phyloP scores from a whole-genome alignment of 805 yeast species.

The Saccharomycopsis synnaedendra region DNA sequence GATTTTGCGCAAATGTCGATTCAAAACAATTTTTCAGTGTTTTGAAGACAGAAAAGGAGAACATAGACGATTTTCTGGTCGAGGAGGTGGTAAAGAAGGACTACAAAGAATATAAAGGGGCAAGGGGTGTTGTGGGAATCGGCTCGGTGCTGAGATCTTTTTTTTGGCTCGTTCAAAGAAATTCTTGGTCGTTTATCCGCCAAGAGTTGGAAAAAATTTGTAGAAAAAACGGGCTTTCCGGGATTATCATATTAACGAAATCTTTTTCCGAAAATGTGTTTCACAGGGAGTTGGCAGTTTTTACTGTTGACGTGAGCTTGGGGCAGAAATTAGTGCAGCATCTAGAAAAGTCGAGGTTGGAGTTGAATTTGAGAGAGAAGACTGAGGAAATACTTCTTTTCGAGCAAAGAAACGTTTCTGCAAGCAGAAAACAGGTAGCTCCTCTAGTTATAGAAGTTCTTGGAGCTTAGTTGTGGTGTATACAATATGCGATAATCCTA shows the following conservation, averaged over 20 bases:
- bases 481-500: no score
- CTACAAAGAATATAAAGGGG: constrained; percentile 52
- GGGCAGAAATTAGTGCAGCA: neutral
- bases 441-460: constrained; percentile 35
- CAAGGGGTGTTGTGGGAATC: constrained; percentile 45
- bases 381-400: neutral
- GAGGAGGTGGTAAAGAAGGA: constrained; percentile 68
- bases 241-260: constrained; percentile 38
- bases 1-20: neutral
- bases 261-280: constrained; percentile 24
- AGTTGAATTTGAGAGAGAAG: neutral
- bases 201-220: constrained; percentile 23
- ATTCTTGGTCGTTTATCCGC: constrained; percentile 19
- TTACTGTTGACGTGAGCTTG: constrained; percentile 1
- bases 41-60: constrained; percentile 42
- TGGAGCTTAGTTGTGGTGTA: no score
- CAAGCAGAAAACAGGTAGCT: constrained; percentile 81
- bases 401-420: constrained; percentile 42
- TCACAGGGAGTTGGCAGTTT: constrained; percentile 33
- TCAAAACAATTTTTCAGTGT: constrained; percentile 14
- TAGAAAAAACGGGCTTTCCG: constrained; percentile 17
- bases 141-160: constrained; percentile 62
- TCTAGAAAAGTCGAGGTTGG: neutral
- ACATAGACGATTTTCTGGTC: constrained; percentile 48
- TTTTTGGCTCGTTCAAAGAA: constrained; percentile 33